phyloP scores from a whole-genome alignment of 306 rosid genomes.

The Rosa multiflora region DNA sequence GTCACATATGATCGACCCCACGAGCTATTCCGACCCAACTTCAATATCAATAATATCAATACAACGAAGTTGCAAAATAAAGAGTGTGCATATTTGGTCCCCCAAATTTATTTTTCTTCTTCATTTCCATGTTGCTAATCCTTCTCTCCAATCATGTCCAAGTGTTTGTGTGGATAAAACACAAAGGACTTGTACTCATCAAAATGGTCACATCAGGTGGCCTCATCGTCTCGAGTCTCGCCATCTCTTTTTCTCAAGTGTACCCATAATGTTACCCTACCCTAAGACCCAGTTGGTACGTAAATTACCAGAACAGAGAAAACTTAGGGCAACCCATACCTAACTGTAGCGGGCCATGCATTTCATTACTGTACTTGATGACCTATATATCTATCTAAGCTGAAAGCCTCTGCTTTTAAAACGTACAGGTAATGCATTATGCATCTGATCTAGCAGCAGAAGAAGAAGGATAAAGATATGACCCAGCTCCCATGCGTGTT shows the following conservation, averaged over 20 bases:
- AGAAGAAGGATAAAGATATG: not conserved
- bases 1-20: not conserved
- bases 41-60: not conserved
- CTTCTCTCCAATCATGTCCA: not conserved
- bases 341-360: not conserved
- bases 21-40: not conserved
- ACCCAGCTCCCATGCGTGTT: not conserved
- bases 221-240: not conserved
- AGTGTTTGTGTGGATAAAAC: not conserved
- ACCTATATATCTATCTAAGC: not conserved
- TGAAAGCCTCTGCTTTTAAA: not conserved
- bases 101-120: not conserved
- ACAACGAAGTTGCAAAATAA: too few species aligned
- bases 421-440: not conserved
- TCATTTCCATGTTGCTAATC: not conserved
- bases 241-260: not conserved
- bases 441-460: not conserved
- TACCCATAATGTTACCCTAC: not conserved
- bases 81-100: not conserved
- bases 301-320: not conserved
- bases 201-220: constrained; percentile 1
- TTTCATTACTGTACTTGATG: not conserved
- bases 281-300: not conserved
- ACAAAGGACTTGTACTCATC: not conserved
- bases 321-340: not conserved